Evolutionary conservation across 1,139 yeast species (phyloP).

Genomic region (Saccharomyces pastorianus): DNA sequence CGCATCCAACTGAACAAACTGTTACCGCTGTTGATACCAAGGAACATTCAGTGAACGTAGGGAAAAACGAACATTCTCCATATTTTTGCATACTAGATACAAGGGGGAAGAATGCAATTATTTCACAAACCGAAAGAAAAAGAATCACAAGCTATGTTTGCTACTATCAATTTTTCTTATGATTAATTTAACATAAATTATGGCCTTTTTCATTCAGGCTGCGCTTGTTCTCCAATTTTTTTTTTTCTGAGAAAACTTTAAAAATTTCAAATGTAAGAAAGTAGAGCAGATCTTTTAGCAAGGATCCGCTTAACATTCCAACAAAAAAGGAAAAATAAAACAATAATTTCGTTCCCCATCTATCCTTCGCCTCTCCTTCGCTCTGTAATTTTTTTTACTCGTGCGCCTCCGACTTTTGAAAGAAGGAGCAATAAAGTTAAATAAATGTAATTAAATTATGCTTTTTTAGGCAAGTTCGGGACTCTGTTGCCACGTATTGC

Average conservation of each 20-base stretch:
- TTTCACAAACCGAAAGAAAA: neutral
- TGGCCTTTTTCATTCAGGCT: neutral
- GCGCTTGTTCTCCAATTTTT: neutral
- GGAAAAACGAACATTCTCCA: neutral
- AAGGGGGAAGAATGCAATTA: neutral
- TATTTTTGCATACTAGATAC: neutral
- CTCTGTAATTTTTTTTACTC: neutral
- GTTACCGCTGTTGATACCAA: neutral
- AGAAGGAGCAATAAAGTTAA: neutral
- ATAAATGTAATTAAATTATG: neutral
- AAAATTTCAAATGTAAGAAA: neutral
- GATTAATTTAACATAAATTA: neutral
- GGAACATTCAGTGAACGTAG: neutral
- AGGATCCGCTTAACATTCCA: neutral
- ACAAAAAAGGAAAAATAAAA: neutral
- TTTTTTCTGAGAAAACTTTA: neutral
- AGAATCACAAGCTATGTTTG: neutral
- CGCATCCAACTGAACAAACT: neutral
- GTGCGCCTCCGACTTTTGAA: neutral
- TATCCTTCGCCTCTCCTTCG: neutral
- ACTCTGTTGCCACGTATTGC: neutral
- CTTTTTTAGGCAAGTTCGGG: neutral
- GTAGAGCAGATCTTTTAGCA: neutral
- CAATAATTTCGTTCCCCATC: neutral
- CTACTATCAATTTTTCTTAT: neutral